Percentiles rank a stretch among this genome's conserved stretches.
These are phyloP conservation scores for Isoetes taiwanensis DNA, from an alignment of 75 land plant genomes.

Conservation along the genomic window DNA sequence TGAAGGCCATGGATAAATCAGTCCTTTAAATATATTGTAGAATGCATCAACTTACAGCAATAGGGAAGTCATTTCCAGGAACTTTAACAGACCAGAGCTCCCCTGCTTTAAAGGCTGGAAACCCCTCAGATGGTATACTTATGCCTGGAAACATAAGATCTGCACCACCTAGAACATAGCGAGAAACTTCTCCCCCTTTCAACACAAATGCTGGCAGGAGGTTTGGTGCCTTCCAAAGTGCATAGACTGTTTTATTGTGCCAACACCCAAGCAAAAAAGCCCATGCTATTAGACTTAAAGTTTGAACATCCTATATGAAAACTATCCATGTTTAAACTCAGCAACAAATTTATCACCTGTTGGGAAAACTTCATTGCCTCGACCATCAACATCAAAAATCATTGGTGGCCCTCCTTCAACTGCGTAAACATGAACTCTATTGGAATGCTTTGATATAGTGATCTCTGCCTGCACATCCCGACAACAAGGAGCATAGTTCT, in stretches of 20 bases:
- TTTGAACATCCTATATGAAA: neutral
- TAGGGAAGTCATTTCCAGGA: constrained; percentile 79
- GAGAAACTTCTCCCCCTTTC: constrained; percentile 80
- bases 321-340: neutral
- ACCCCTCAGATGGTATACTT: constrained; percentile 45
- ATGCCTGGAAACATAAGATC: constrained; percentile 96
- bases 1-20: too few species aligned
- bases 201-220: constrained; percentile 59
- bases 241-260: constrained; percentile 44
- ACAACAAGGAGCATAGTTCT: too few species aligned
- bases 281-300: neutral
- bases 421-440: constrained; percentile 49
- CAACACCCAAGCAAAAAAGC: neutral
- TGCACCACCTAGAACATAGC: constrained; percentile 70
- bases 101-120: constrained; percentile 56
- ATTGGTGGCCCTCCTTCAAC: constrained; percentile 68
- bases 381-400: constrained; percentile 76
- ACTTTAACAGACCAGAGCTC: constrained; percentile 75
- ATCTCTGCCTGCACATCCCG: constrained; percentile 40
- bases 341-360: constrained; percentile 37
- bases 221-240: constrained; percentile 74
- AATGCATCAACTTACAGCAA: constrained; percentile 88
- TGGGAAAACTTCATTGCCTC: constrained; percentile 62
- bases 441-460: constrained; percentile 48
- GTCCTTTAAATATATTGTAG: too few species aligned